These are phyloP conservation scores for Boletus sp. DNA, from an alignment of 768 basidiomycete genomes.

Conservation along the genomic window DNA sequence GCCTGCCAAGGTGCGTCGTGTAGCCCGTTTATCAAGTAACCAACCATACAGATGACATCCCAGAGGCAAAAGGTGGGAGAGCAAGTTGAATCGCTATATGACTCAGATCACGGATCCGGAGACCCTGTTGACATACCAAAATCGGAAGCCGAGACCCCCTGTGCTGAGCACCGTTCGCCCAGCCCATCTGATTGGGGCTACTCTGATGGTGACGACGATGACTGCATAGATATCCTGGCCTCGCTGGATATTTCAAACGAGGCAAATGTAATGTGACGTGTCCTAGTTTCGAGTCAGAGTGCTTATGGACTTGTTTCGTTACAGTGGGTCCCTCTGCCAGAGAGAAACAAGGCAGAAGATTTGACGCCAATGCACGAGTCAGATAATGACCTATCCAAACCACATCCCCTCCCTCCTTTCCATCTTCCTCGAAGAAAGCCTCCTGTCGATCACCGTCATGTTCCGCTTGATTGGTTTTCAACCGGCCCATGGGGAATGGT, in stretches of 20 bases:
- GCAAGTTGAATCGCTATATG: not conserved
- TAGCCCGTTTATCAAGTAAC: not conserved
- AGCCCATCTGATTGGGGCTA: not conserved
- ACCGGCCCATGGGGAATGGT: constrained; percentile 23
- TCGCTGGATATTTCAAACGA: constrained; percentile 34
- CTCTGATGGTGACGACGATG: constrained; percentile 21
- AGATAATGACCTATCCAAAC: not conserved
- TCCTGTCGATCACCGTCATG: constrained; percentile 17
- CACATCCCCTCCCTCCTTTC: constrained; percentile 1
- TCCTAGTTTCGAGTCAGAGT: not conserved
- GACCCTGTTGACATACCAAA: not conserved
- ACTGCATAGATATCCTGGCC: constrained; percentile 21
- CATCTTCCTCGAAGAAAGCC: constrained; percentile 15
- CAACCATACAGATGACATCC: not conserved
- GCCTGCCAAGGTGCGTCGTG: constrained; percentile 21
- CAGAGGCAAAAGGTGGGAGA: constrained; percentile 24
- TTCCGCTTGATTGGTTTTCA: constrained; percentile 19
- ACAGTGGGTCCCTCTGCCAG: constrained; percentile 28
- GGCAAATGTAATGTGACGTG: constrained; percentile 19
- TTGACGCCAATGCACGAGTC: constrained; percentile 18
- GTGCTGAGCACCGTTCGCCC: constrained; percentile 4
- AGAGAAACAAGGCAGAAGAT: constrained; percentile 33
- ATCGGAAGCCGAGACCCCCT: constrained; percentile 2
- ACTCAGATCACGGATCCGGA: not conserved
- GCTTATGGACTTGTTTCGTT: constrained; percentile 5